phyloP scores from a whole-genome alignment of 805 yeast species.

The Wickerhamomyces sydowiorum region DNA sequence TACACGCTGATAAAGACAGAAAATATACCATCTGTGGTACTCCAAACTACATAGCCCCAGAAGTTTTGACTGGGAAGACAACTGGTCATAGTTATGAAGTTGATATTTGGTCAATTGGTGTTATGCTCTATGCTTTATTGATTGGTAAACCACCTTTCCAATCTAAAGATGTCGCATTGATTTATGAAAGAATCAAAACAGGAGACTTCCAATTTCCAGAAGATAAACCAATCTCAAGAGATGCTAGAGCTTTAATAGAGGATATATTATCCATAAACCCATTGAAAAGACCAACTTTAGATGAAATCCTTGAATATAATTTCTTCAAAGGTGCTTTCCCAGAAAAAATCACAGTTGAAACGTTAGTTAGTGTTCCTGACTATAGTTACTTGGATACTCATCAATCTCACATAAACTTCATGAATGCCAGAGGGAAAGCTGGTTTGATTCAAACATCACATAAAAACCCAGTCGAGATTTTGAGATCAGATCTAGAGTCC shows the following conservation, averaged over 20 bases:
- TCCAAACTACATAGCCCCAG: conserved; percentile 98
- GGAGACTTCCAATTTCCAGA: conserved; percentile 78
- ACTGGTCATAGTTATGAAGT: conserved; percentile 92
- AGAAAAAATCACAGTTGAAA: conserved; percentile 51
- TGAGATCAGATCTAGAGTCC: conserved; percentile 62
- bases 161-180: conserved; percentile 86
- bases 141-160: conserved; percentile 98
- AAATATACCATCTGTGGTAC: conserved; percentile 97
- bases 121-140: conserved; percentile 89
- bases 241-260: conserved; percentile 66
- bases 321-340: conserved; percentile 93
- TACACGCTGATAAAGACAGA: conserved; percentile 63
- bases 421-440: conserved; percentile 54
- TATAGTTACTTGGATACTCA: conserved; percentile 47
- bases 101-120: conserved; percentile 97
- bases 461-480: conserved; percentile 60
- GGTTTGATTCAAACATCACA: conserved; percentile 47
- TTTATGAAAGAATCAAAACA: conserved; percentile 85
- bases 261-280: conserved; percentile 79
- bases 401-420: conserved; percentile 64
- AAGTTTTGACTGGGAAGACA: conserved; percentile 82
- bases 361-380: conserved; percentile 60
- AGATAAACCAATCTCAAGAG: conserved; percentile 56
- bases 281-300: conserved; percentile 69
- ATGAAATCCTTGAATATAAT: conserved; percentile 71